A percentile compares a stretch with the other conserved stretches of the same genome.
Conservation (phyloP, 139 green algal species). For the Volvox africanus region DNA sequence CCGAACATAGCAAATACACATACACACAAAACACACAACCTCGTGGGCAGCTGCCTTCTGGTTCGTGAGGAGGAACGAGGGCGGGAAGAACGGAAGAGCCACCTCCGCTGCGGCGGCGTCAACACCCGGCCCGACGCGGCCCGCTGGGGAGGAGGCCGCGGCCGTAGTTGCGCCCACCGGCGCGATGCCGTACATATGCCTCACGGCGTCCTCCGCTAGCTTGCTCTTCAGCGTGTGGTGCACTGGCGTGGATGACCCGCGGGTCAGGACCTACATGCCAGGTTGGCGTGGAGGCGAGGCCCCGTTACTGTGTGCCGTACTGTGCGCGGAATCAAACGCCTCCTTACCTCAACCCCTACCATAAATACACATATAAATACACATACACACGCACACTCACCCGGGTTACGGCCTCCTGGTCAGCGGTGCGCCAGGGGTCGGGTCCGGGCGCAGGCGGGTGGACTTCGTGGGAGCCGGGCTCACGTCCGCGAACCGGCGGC, state of each 20-base stretch:
- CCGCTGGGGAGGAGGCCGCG: background rate
- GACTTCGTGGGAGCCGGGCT: slow-evolving; percentile 34
- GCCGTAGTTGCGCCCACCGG: background rate
- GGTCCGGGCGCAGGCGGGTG: slow-evolving; percentile 17
- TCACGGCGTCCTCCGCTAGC: slow-evolving; percentile 39
- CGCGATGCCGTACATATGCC: slow-evolving; percentile 24
- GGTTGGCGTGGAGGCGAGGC: background rate
- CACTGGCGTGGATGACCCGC: slow-evolving; percentile 9
- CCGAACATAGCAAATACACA: no score
- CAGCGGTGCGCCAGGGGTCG: slow-evolving; percentile 4
- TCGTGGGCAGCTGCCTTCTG: slow-evolving; percentile 11
- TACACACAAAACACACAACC: background rate
- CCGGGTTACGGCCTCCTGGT: slow-evolving; percentile 19
- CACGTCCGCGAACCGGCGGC: background rate
- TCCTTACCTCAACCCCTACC: no score
- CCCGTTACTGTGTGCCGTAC: no score
- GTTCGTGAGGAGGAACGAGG: background rate
- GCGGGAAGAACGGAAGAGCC: slow-evolving; percentile 16
- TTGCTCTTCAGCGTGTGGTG: slow-evolving; percentile 54
- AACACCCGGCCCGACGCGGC: background rate
- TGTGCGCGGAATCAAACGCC: no score
- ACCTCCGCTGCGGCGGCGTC: background rate
- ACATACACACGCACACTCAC: background rate
- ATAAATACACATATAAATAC: no score
- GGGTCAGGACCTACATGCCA: slow-evolving; percentile 32